Conservation (phyloP, 2,329 filamentous ascomycete genomes). For the Cladophialophora psammophila region DNA sequence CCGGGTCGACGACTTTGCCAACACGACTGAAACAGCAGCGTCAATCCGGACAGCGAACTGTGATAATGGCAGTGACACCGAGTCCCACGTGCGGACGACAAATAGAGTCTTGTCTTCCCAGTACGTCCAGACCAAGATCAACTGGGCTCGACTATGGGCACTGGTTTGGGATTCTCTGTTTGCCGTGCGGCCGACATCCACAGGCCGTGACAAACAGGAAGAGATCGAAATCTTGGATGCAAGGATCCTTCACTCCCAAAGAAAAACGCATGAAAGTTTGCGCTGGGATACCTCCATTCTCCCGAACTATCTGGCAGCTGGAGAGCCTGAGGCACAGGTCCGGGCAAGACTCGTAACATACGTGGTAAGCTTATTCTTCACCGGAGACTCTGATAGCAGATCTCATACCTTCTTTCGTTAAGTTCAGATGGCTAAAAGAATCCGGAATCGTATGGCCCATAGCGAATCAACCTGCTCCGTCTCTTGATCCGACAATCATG, state of each 20-base stretch:
- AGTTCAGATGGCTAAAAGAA: too few species aligned
- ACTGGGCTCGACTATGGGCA: conserved; percentile 17
- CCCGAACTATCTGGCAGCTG: conserved; percentile 8
- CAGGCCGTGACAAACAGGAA: background rate
- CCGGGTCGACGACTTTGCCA: conserved; percentile 2
- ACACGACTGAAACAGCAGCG: background rate
- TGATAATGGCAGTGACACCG: background rate
- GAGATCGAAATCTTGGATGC: conserved; percentile 20
- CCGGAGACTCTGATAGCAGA: background rate
- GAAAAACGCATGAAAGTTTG: conserved; percentile 9
- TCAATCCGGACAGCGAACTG: too few species aligned
- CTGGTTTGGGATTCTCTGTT: conserved; percentile 19
- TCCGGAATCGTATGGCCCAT: background rate
- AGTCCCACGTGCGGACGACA: conserved; percentile 2
- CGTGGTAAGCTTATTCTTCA: conserved; percentile 5
- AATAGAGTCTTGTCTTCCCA: background rate
- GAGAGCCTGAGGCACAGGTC: conserved; percentile 9
- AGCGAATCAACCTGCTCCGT: conserved; percentile 14
- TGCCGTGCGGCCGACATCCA: conserved; percentile 2
- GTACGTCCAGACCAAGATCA: conserved; percentile 18
- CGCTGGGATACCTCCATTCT: conserved; percentile 27
- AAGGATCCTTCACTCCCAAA: conserved; percentile 17
- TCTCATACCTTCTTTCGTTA: background rate
- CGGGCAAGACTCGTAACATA: conserved; percentile 13
- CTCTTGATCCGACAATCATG: conserved; percentile 17